A percentile compares a stretch with the other conserved stretches of the same genome.
Conservation (phyloP, 768 basidiomycete genomes). For the Phallus indusiatus region DNA sequence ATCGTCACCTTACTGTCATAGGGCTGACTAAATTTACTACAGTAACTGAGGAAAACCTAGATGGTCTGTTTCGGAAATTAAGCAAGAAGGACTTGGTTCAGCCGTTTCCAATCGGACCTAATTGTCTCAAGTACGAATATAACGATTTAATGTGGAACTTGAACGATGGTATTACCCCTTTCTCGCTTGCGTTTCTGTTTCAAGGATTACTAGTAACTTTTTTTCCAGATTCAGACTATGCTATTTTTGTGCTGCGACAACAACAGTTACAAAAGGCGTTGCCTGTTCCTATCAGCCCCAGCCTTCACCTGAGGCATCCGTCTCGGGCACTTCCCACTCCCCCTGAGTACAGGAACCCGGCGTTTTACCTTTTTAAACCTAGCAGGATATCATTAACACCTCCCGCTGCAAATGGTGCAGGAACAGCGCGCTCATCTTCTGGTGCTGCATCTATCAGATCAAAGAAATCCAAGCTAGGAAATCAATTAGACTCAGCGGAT, state of each 20-base stretch:
- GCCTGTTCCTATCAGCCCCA: slow-evolving; percentile 28
- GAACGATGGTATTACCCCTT: slow-evolving; percentile 63
- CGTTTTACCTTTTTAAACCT: slow-evolving; percentile 58
- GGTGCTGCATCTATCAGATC: slow-evolving; percentile 17
- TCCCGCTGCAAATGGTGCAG: slow-evolving; percentile 12
- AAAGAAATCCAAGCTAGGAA: slow-evolving; percentile 7
- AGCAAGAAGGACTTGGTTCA: slow-evolving; percentile 53
- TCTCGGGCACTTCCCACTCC: slow-evolving; percentile 46
- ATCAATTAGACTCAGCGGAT: slow-evolving; percentile 29
- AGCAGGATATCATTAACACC: slow-evolving; percentile 14
- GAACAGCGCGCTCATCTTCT: slow-evolving; percentile 23
- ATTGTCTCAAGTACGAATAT: slow-evolving; percentile 85
- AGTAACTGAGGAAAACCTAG: slow-evolving; percentile 65
- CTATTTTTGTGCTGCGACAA: slow-evolving; percentile 74
- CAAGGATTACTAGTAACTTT: not conserved
- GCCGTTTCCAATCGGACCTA: slow-evolving; percentile 56
- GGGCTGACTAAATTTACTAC: slow-evolving; percentile 4
- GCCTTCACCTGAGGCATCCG: slow-evolving; percentile 58
- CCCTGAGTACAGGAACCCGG: slow-evolving; percentile 57
- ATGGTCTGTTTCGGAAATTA: slow-evolving; percentile 59
- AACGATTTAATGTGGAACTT: slow-evolving; percentile 73
- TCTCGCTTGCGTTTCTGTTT: not conserved
- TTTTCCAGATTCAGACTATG: slow-evolving; percentile 68
- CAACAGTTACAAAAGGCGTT: slow-evolving; percentile 26
- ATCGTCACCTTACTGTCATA: not conserved